Evolutionary conservation across 306 rosid genomes (phyloP).

Genomic region (Canavalia ensiformis): DNA sequence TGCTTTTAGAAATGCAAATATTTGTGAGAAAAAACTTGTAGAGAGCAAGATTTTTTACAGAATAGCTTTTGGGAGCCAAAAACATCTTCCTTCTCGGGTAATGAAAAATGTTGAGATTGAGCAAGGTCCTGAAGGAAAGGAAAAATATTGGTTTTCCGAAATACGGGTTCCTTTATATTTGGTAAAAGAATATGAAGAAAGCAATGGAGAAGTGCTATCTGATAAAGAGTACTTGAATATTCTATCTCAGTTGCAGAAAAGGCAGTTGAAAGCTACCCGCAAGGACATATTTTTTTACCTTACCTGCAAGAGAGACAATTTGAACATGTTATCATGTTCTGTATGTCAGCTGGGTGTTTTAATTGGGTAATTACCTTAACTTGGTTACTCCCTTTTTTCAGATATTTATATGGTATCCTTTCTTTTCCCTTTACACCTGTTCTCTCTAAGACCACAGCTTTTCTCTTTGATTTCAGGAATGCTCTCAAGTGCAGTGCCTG

Average conservation of each 20-base stretch:
- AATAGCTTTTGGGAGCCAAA: constrained; percentile 83
- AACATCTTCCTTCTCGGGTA: constrained; percentile 91
- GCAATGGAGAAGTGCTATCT: constrained; percentile 50
- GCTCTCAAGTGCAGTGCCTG: constrained; percentile 79
- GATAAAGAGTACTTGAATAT: constrained; percentile 53
- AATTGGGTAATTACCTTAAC: constrained; percentile 60
- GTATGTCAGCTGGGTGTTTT: constrained; percentile 74
- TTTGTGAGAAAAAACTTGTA: constrained; percentile 64
- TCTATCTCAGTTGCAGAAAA: constrained; percentile 55
- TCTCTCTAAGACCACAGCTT: constrained; percentile 28
- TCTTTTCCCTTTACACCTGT: constrained; percentile 11
- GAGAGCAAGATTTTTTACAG: constrained; percentile 64
- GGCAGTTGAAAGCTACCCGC: constrained; percentile 57
- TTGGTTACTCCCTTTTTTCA: constrained; percentile 12
- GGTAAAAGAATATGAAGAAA: constrained; percentile 79
- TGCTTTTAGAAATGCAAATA: constrained; percentile 78
- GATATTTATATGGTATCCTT: background rate
- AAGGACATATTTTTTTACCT: constrained; percentile 82
- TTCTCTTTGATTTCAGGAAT: constrained; percentile 65
- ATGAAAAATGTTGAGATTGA: constrained; percentile 79
- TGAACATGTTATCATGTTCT: constrained; percentile 68
- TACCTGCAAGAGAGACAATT: constrained; percentile 80
- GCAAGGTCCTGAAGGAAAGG: constrained; percentile 63
- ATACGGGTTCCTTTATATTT: constrained; percentile 78
- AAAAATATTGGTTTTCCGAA: constrained; percentile 82